phyloP scores from a whole-genome alignment of 768 basidiomycete species.

The Pholiota molesta region DNA sequence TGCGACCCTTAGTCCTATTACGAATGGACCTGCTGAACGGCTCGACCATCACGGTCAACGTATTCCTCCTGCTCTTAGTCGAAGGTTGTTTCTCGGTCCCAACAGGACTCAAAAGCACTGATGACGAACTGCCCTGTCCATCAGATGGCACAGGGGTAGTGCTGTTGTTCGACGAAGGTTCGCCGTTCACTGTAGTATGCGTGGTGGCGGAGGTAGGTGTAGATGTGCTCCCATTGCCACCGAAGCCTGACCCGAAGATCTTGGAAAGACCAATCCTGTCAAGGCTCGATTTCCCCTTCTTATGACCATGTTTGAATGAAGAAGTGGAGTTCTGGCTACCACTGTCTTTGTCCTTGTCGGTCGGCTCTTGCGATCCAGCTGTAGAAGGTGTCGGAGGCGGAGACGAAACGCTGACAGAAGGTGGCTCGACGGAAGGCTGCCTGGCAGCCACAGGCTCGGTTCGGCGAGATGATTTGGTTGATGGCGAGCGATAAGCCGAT shows the following conservation, averaged over 20 bases:
- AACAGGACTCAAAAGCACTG: slow-evolving; percentile 31
- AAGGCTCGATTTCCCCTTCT: slow-evolving; percentile 68
- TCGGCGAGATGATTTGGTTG: slow-evolving; percentile 5
- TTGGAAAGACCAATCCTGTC: slow-evolving; percentile 82
- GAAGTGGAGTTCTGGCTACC: slow-evolving; percentile 35
- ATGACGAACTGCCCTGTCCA: slow-evolving; percentile 23
- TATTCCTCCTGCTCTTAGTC: slow-evolving; percentile 76
- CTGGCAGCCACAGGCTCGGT: background rate
- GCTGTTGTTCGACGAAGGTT: slow-evolving; percentile 14
- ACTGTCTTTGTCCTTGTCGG: slow-evolving; percentile 31
- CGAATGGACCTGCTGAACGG: slow-evolving; percentile 64
- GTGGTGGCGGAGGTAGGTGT: slow-evolving; percentile 34
- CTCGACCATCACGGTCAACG: slow-evolving; percentile 86
- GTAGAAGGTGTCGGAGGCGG: slow-evolving; percentile 40
- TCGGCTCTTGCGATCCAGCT: slow-evolving; percentile 17
- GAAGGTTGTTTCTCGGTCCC: slow-evolving; percentile 34
- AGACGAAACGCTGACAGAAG: slow-evolving; percentile 34
- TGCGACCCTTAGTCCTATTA: slow-evolving; percentile 41
- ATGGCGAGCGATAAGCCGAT: slow-evolving; percentile 23
- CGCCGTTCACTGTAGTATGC: slow-evolving; percentile 25
- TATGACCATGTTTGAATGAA: slow-evolving; percentile 49
- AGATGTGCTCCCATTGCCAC: slow-evolving; percentile 5
- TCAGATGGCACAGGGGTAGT: slow-evolving; percentile 24
- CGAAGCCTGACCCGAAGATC: slow-evolving; percentile 58
- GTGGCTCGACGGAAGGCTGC: slow-evolving; percentile 6